A percentile compares a stretch with the other conserved stretches of the same genome.
Evolutionary conservation across 225 moss, liverwort and hornwort genomes (phyloP).

Genomic region (Neckera pumila): DNA sequence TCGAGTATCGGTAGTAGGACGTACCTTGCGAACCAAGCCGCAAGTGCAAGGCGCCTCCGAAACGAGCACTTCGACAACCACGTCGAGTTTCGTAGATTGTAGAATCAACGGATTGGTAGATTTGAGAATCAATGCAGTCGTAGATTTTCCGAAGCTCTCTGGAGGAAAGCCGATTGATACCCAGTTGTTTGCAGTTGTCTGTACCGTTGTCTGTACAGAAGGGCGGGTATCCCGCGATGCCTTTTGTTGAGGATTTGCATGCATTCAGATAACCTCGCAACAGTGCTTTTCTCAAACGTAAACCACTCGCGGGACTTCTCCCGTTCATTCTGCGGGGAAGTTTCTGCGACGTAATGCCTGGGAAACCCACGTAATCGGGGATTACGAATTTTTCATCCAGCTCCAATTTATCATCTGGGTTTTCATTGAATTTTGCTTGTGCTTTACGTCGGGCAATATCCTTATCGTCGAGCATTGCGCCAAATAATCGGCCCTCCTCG

Average conservation of each 20-base stretch:
- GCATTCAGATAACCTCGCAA: not conserved
- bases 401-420: too few relatives aligned
- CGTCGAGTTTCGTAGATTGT: not conserved
- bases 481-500: too few relatives aligned
- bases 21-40: not conserved
- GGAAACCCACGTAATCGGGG: too few relatives aligned
- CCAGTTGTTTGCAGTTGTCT: not conserved
- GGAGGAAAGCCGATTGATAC: not conserved
- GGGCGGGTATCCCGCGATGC: not conserved
- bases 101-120: not conserved
- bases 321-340: too few relatives aligned
- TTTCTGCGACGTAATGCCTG: too few relatives aligned
- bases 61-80: not conserved
- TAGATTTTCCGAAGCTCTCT: not conserved
- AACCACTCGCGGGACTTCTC: too few relatives aligned
- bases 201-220: not conserved
- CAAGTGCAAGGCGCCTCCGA: not conserved
- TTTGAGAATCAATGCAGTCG: not conserved
- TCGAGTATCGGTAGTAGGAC: not conserved
- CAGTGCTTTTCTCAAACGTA: not conserved
- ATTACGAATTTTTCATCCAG: too few relatives aligned
- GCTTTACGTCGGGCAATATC: too few relatives aligned
- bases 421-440: too few relatives aligned
- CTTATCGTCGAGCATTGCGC: too few relatives aligned
- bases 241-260: not conserved